Evolutionary conservation across 2,329 filamentous ascomycete species (phyloP).

Genomic region (Atkinsonella texensis): DNA sequence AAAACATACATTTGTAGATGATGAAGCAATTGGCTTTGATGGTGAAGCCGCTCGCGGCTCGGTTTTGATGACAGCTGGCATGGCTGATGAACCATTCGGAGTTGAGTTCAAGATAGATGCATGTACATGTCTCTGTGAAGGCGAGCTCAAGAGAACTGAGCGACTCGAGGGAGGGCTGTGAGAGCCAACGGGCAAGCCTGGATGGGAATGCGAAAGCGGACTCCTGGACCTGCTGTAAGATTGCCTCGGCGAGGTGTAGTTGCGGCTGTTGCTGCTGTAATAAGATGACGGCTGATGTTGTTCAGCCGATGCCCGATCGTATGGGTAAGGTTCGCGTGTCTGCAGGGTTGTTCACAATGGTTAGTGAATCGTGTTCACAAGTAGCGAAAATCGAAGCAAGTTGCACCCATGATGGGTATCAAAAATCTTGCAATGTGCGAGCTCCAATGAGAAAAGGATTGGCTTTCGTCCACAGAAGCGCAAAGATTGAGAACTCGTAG

Average conservation of each 20-base stretch:
- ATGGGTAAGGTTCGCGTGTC: slow-evolving; percentile 40
- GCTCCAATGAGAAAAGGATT: background rate
- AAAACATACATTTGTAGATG: slow-evolving; percentile 25
- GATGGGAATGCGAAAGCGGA: slow-evolving; percentile 37
- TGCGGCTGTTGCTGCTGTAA: slow-evolving; percentile 36
- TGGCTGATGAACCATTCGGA: slow-evolving; percentile 27
- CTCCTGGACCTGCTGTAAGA: slow-evolving; percentile 35
- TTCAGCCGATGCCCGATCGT: slow-evolving; percentile 29
- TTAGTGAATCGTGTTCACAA: slow-evolving; percentile 2
- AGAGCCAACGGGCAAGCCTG: slow-evolving; percentile 29
- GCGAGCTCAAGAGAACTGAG: slow-evolving; percentile 33
- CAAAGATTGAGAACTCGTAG: background rate
- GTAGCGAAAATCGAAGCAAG: background rate
- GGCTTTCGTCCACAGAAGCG: background rate
- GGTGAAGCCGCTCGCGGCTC: slow-evolving; percentile 30
- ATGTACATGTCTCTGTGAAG: slow-evolving; percentile 32
- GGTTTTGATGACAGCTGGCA: slow-evolving; percentile 25
- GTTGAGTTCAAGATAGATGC: slow-evolving; percentile 24
- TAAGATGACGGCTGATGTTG: slow-evolving; percentile 27
- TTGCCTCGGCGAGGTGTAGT: slow-evolving; percentile 36
- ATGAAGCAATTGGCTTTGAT: slow-evolving; percentile 22
- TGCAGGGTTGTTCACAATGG: slow-evolving; percentile 12
- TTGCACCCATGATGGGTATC: background rate
- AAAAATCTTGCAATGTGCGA: background rate
- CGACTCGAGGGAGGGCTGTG: slow-evolving; percentile 29